Evolutionary conservation across 2,329 filamentous ascomycete genomes (phyloP).

Genomic region (Calonectria hawksworthii): DNA sequence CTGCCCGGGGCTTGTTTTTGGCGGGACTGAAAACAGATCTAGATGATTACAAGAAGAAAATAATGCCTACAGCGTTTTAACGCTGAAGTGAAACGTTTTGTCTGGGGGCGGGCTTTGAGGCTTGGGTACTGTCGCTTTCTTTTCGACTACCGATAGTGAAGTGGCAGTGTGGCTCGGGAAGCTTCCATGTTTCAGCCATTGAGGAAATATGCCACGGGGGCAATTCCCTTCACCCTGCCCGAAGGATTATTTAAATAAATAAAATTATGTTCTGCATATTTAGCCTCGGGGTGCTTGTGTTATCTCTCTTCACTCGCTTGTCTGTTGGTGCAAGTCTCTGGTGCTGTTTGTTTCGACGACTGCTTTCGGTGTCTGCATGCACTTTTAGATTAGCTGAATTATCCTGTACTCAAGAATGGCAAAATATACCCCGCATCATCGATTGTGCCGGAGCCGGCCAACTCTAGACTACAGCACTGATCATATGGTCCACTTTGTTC

Average conservation of each 20-base stretch:
- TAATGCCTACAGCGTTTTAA: too few species aligned
- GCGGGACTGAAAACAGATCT: neutral
- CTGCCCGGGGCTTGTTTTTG: neutral
- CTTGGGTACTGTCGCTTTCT: neutral
- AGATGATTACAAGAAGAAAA: neutral
- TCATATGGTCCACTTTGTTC: neutral
- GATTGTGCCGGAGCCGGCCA: too few species aligned
- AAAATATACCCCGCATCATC: too few species aligned
- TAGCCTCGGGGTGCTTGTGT: too few species aligned
- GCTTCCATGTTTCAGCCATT: neutral
- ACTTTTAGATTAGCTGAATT: too few species aligned
- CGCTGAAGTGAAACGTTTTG: neutral
- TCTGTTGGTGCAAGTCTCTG: too few species aligned
- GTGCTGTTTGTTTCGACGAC: too few species aligned
- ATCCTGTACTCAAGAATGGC: too few species aligned
- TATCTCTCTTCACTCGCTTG: too few species aligned
- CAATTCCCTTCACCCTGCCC: neutral
- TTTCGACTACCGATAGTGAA: neutral
- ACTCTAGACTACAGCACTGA: neutral
- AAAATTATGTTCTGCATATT: too few species aligned
- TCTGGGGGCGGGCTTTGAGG: neutral
- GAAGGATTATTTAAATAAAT: neutral
- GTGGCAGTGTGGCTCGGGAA: neutral
- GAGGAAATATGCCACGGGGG: neutral
- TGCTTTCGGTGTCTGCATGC: too few species aligned